Conservation (phyloP, 345 rosid species). For the Cochlearia excelsa region DNA sequence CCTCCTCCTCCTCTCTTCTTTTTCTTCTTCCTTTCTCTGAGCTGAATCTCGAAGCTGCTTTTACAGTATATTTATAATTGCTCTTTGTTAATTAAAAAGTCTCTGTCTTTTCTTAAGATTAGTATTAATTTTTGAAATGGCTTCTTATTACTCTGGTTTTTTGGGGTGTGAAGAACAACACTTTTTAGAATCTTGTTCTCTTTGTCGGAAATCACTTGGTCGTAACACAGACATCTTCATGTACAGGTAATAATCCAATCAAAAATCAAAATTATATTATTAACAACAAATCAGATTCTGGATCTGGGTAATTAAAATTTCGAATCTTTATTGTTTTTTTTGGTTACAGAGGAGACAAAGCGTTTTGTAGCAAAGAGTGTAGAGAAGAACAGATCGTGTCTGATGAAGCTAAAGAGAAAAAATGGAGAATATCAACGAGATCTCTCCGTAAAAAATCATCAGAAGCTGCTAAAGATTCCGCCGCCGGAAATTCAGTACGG, state of each 20-base stretch:
- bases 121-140: slow-evolving; percentile 19
- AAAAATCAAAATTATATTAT: neutral
- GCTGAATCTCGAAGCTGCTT: slow-evolving; percentile 15
- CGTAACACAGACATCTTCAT: slow-evolving; percentile 78
- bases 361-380: slow-evolving; percentile 88
- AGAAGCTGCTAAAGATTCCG: slow-evolving; percentile 44
- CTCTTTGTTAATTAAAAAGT: no score
- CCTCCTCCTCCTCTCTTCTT: neutral
- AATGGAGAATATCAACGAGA: slow-evolving; percentile 49
- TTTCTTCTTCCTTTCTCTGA: slow-evolving; percentile 15
- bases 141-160: slow-evolving; percentile 28
- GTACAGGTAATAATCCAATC: slow-evolving; percentile 62
- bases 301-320: neutral
- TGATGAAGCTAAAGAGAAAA: slow-evolving; percentile 64
- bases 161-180: slow-evolving; percentile 45
- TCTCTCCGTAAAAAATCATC: slow-evolving; percentile 41
- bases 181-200: slow-evolving; percentile 71
- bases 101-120: neutral
- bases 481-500: slow-evolving; percentile 48
- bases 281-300: neutral
- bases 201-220: slow-evolving; percentile 66
- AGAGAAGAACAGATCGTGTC: slow-evolving; percentile 74
- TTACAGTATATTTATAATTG: neutral
- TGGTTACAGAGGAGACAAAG: slow-evolving; percentile 67
- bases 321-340: neutral